Base-by-base conservation (phyloP, 1,284 basidiomycete species). In the Pseudozyma tsukubaensis region DNA sequence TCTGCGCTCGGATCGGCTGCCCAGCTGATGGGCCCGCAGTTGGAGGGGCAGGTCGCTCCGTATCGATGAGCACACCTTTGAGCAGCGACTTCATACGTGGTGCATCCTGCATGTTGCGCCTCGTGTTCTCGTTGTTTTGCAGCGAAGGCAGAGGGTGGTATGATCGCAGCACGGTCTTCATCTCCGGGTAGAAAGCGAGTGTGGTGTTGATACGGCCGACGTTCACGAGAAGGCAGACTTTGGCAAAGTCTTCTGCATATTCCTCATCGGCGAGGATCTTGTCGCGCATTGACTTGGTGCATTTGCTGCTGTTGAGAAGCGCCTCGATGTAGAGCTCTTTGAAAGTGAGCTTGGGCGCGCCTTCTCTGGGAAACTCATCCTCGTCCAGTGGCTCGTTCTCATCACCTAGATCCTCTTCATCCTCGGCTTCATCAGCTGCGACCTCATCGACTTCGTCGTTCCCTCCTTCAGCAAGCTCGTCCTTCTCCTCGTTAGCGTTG, bases 171-270 rank as follows among this genome's bases (percentile, higher is more conserved):
- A 91, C 87, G 1, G 92, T 93, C 85, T 91, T 90, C 91, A 93
- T 92, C 85, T 92, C 91, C 29, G 85, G 85, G 61, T 85, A 86
- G 76, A 86, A 95, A 62, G 94, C 94, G 88, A 94, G 91, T 35
- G 94, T 95, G 24, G 94, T 95, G 83, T 95, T 96, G 84, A 96
- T 93, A 61, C 93, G 88, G n/a, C 94, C 94, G 51, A 94, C 91
- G 79, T 96, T 96, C 52, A 94, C 92, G 48, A 96, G 87, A 32
- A 96, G 87, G 44, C 92, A 91, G 47, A 94, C 81, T 42, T 85
- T 94, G 53, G 90, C 91, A 73, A 94, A 90, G 85, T 94, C 93
- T 59, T 90, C 87, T 3, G 90, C 91, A 83, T 93, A 95, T 16
- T 89, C 89, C 36, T 91, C 91, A 1, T 89, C 91, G 59, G 92